Percentiles rank a stretch among this genome's conserved stretches.
Conservation (phyloP, 805 yeast genomes). For the Saccharomycopsis microspora region DNA sequence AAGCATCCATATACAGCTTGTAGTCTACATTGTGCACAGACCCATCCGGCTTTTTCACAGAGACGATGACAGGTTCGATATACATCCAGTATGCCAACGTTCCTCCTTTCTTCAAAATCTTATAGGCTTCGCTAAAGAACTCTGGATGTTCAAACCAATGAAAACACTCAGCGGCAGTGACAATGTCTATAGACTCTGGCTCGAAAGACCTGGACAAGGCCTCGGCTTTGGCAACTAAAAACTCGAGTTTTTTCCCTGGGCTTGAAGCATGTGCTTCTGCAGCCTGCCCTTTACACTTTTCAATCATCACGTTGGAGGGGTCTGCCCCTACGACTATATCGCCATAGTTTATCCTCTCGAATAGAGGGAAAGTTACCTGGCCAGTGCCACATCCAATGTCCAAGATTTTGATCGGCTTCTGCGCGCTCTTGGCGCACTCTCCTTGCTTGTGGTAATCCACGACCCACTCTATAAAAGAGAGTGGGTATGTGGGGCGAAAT, state of each 20-base stretch:
- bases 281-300: conserved; percentile 16
- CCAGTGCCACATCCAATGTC: conserved; percentile 84
- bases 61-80: conserved; percentile 50
- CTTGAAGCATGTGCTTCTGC: too few species aligned
- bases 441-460: conserved; percentile 27
- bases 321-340: conserved; percentile 53
- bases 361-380: conserved; percentile 47
- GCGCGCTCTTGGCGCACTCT: conserved; percentile 19
- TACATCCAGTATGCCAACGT: conserved; percentile 74
- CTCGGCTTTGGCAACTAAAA: background rate
- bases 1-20: conserved; percentile 32
- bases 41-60: conserved; percentile 21
- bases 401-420: conserved; percentile 27
- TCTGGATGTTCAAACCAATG: conserved; percentile 66
- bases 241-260: background rate
- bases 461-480: conserved; percentile 29
- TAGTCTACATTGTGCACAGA: conserved; percentile 30
- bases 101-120: conserved; percentile 47
- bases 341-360: conserved; percentile 24
- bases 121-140: conserved; percentile 38
- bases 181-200: conserved; percentile 40
- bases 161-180: conserved; percentile 76
- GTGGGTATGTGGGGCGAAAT: conserved; percentile 62
- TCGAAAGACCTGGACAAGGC: conserved; percentile 25
- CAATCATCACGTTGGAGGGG: conserved; percentile 45